Evolutionary conservation across 495 filamentous ascomycete genomes (phyloP).

Genomic region (Penicillium riverlandense): DNA sequence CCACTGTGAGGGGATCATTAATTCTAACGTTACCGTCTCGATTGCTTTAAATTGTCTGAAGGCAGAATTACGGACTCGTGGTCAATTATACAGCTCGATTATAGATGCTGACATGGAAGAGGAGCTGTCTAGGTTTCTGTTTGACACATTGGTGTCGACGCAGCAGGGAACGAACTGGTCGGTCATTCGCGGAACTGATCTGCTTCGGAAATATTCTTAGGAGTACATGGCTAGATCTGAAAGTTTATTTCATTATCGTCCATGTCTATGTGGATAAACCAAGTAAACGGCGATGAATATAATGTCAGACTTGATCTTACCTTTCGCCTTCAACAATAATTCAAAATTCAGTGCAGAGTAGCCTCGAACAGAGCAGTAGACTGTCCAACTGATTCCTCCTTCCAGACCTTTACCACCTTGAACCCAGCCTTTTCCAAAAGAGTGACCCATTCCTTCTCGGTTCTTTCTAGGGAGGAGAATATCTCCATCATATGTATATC

Average conservation of each 20-base stretch:
- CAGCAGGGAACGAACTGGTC: slow-evolving; percentile 8
- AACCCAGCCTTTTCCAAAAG: slow-evolving; percentile 43
- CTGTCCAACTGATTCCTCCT: background rate
- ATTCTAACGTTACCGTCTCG: slow-evolving; percentile 6
- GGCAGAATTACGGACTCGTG: slow-evolving; percentile 1
- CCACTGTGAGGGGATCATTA: slow-evolving; percentile 12
- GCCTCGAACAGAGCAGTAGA: slow-evolving; percentile 3
- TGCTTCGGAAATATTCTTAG: too few species aligned
- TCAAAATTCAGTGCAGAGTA: background rate
- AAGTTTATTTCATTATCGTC: too few species aligned
- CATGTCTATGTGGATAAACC: too few species aligned
- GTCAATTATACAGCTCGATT: background rate
- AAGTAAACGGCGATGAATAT: too few species aligned
- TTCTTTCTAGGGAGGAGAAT: slow-evolving; percentile 23
- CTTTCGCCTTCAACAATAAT: background rate
- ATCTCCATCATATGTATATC: slow-evolving; percentile 38
- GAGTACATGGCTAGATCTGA: too few species aligned
- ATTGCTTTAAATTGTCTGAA: slow-evolving; percentile 4
- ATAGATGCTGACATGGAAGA: slow-evolving; percentile 2
- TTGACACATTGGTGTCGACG: slow-evolving; percentile 1
- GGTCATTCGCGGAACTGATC: slow-evolving; percentile 1
- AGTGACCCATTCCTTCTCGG: slow-evolving; percentile 8
- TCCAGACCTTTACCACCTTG: slow-evolving; percentile 41
- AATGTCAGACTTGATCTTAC: slow-evolving; percentile 1
- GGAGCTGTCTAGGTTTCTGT: slow-evolving; percentile 4